phyloP scores from a whole-genome alignment of 1,284 basidiomycete species.

The Austropuccinia psidii region DNA sequence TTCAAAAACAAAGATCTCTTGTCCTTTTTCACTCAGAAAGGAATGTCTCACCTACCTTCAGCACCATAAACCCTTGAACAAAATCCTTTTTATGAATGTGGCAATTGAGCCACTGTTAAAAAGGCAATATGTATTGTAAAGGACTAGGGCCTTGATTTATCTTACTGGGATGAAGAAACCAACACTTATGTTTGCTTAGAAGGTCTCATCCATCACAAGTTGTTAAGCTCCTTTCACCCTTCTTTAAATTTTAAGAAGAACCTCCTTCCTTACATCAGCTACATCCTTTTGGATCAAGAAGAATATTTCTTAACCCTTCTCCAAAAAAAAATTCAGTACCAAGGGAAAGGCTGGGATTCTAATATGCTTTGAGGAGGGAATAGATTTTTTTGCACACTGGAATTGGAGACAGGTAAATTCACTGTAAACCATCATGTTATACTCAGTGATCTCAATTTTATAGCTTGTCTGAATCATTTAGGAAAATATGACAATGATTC shows the following conservation, averaged over 20 bases:
- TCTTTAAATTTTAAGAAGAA: background rate
- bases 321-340: background rate
- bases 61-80: background rate
- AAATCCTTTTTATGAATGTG: background rate
- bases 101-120: background rate
- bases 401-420: background rate
- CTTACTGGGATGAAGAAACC: background rate
- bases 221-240: too few relatives aligned
- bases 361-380: background rate
- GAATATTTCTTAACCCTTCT: background rate
- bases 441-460: background rate
- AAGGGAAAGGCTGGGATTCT: background rate
- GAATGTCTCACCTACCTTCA: background rate
- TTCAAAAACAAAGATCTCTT: background rate
- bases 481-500: too few relatives aligned
- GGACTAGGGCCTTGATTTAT: background rate
- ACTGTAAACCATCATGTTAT: background rate
- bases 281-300: background rate
- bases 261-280: background rate
- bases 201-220: background rate
- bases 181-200: background rate
- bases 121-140: background rate
- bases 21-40: background rate
- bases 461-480: too few relatives aligned
- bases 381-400: background rate